Percentiles rank a stretch among this genome's conserved stretches.
phyloP scores from a whole-genome alignment of 2,329 filamentous ascomycete genomes.

The Penicillium italicum region DNA sequence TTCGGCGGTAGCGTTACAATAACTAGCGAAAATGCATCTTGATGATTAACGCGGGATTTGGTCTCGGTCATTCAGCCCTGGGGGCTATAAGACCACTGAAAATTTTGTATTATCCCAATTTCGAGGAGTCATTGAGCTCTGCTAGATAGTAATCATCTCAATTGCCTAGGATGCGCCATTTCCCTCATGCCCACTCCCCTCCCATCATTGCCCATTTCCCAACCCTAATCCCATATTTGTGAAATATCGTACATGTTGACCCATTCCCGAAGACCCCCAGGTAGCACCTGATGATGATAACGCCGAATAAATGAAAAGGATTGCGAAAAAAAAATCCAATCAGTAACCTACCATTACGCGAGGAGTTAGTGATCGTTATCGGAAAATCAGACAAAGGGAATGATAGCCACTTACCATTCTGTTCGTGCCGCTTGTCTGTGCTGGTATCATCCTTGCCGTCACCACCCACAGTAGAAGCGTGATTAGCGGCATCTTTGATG shows the following conservation, averaged over 20 bases:
- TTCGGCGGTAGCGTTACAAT: not conserved
- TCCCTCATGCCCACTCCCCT: not conserved
- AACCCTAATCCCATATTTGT: not conserved
- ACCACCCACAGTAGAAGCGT: slow-evolving; percentile 42
- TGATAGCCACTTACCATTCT: slow-evolving; percentile 41
- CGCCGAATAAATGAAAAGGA: not conserved
- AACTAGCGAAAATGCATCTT: not conserved
- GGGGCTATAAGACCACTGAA: not conserved
- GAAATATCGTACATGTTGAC: not conserved
- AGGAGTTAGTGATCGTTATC: not conserved
- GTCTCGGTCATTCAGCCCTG: not conserved
- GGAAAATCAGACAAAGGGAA: not conserved
- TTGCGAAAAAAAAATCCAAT: not conserved
- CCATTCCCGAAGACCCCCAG: not conserved
- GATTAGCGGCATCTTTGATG: slow-evolving; percentile 60
- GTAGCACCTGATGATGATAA: not conserved
- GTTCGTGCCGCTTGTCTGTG: slow-evolving; percentile 42
- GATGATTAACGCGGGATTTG: not conserved
- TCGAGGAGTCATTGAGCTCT: not conserved
- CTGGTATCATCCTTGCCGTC: slow-evolving; percentile 28
- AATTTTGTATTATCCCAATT: not conserved
- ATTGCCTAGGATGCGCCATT: not conserved
- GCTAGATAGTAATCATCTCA: not conserved
- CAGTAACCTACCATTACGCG: slow-evolving; percentile 10
- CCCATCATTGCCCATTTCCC: not conserved